Evolutionary conservation across 306 rosid genomes (phyloP).

Genomic region (Quercus rubra): DNA sequence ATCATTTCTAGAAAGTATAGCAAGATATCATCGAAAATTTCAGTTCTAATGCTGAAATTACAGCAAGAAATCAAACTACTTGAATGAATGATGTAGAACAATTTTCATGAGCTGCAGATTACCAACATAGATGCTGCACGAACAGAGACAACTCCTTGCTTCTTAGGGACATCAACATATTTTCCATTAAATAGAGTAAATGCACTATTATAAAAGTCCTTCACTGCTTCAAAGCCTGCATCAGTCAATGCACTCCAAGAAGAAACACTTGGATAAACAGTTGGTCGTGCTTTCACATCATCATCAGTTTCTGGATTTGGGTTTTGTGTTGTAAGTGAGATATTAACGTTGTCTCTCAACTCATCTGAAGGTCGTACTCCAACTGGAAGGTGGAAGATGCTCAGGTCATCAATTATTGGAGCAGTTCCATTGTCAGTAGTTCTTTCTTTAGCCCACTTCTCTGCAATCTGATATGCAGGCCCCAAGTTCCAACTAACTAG

Average conservation of each 20-base stretch:
- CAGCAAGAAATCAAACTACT: background rate
- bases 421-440: constrained; percentile 46
- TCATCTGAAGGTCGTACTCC: constrained; percentile 79
- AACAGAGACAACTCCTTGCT: constrained; percentile 66
- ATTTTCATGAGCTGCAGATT: constrained; percentile 19
- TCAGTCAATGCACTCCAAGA: constrained; percentile 52
- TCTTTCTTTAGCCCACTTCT: constrained; percentile 81
- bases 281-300: constrained; percentile 31
- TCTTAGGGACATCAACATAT: constrained; percentile 48
- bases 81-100: background rate
- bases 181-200: constrained; percentile 63
- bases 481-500: constrained; percentile 77
- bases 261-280: constrained; percentile 26
- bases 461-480: constrained; percentile 72
- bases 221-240: constrained; percentile 59
- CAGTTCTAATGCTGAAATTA: too few species aligned
- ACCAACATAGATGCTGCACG: constrained; percentile 99
- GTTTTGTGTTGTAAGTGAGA: constrained; percentile 33
- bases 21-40: too few species aligned
- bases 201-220: constrained; percentile 52
- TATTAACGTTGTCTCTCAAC: constrained; percentile 39
- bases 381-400: constrained; percentile 80
- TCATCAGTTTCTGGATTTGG: constrained; percentile 37
- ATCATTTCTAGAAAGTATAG: too few species aligned
- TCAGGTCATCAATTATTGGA: constrained; percentile 47